These are phyloP conservation scores for Fusarium sp. DNA, from an alignment of 2,329 filamentous ascomycete genomes.

Conservation along the genomic window DNA sequence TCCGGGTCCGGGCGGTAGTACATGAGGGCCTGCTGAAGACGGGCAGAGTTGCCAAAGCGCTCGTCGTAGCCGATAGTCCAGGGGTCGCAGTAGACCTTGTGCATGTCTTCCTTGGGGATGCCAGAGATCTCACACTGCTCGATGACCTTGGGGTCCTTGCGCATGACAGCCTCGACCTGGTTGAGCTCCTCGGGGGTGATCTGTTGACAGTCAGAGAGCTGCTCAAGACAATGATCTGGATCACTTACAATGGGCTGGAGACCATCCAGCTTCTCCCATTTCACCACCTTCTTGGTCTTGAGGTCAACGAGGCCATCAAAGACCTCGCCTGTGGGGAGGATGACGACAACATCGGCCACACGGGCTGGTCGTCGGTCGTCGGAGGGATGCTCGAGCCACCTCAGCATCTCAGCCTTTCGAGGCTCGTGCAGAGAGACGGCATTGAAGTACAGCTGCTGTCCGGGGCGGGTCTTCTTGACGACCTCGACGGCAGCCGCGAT, in stretches of 20 bases:
- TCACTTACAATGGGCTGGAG: conserved; percentile 82
- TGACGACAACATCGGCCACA: conserved; percentile 86
- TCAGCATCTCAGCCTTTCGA: conserved; percentile 86
- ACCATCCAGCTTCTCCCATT: conserved; percentile 83
- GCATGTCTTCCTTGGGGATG: conserved; percentile 86
- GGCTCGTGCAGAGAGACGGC: conserved; percentile 89
- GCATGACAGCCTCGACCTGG: conserved; percentile 81
- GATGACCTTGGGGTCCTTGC: conserved; percentile 88
- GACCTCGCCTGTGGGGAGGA: conserved; percentile 83
- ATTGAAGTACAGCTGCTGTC: conserved; percentile 84
- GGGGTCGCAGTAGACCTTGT: conserved; percentile 96
- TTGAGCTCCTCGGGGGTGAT: conserved; percentile 94
- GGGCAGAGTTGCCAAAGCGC: conserved; percentile 83
- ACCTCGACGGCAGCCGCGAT: conserved; percentile 75
- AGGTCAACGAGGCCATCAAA: conserved; percentile 88
- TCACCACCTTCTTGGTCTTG: conserved; percentile 74
- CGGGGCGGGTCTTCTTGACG: conserved; percentile 76
- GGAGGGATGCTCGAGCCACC: conserved; percentile 80
- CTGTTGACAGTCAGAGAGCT: conserved; percentile 55
- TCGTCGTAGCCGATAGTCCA: conserved; percentile 98
- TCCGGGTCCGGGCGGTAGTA: conserved; percentile 92
- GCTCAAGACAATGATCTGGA: neutral
- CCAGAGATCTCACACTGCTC: conserved; percentile 90
- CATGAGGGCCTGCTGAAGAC: conserved; percentile 94
- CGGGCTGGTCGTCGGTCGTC: conserved; percentile 75